Evolutionary conservation across 2,329 filamentous ascomycete genomes (phyloP), one percentile per base, ranked within the genome.

Genomic region (Aspergillus bombycis): DNA sequence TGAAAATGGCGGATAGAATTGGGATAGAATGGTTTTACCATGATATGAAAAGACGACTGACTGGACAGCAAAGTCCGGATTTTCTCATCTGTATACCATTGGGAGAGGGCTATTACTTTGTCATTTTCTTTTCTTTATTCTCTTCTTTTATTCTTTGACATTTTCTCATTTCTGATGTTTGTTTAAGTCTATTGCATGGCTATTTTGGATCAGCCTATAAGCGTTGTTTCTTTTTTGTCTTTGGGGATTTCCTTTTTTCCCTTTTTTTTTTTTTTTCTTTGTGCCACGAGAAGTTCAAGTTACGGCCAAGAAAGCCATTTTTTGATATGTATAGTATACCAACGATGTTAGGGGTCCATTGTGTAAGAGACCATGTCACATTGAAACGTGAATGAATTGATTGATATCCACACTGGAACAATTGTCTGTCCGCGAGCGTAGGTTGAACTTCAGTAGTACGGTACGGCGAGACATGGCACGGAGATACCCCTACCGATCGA

Each of bases 1-100:
- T 43, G 57, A 57, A 43, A 65, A 59, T 32, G 65, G 61, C 57
- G 53, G 59, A n/a, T 53, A 65, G 28, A 64, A 43, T 41, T 21
- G 38, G 32, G 58, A 69, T 65, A 66, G 64, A 66, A 28, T 57
- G 30, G 12, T 14, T 53, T 52, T 23, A 48, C 9, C 30, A 8
- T 19, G 28, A 53, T 41, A n/a, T 52, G 38, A 41, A 45, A 21
- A 23, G 34, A 34, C 21, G 26, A 52, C 28, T 36, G 46, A 38
- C 36, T 21, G 30, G 26, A 30, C 34, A 12, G 11, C 26, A 26
- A 45, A 38, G 48, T 45, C 23, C 48, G 57, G 19, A 45, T 48
- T 28, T 38, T 53, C 43, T 50, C 59, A 54, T 58, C n/a, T 50
- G 34, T 50, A 16, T 56, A 50, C 28, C 43, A 53, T 48, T 30